Evolutionary conservation across 2,329 filamentous ascomycete species (phyloP).

Genomic region (Aspergillus niger): DNA sequence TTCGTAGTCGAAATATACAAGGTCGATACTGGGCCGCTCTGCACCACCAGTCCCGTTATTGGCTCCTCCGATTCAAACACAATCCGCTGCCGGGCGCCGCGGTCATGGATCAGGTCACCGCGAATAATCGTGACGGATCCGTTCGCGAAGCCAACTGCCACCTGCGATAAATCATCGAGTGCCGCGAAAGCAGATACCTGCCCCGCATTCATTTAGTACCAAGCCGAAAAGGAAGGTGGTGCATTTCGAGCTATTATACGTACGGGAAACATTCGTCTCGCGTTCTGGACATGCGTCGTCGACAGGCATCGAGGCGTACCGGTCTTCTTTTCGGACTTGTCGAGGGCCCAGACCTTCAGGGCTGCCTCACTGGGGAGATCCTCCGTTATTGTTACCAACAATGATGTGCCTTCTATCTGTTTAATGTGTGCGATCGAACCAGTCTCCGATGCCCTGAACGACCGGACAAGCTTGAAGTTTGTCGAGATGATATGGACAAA

Average conservation of each 20-base stretch:
- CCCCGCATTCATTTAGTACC: constrained; percentile 2
- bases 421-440: constrained; percentile 83
- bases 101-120: constrained; percentile 91
- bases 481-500: constrained; percentile 83
- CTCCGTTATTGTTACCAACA: constrained; percentile 80
- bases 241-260: constrained; percentile 25
- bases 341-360: constrained; percentile 95
- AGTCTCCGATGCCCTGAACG: constrained; percentile 81
- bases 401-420: constrained; percentile 82
- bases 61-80: constrained; percentile 97
- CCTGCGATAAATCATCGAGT: constrained; percentile 83
- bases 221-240: no score
- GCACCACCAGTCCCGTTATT: constrained; percentile 84
- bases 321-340: constrained; percentile 92
- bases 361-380: constrained; percentile 85
- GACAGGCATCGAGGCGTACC: constrained; percentile 85
- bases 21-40: constrained; percentile 65
- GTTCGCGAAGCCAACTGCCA: constrained; percentile 94
- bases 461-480: constrained; percentile 81
- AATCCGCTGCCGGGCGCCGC: constrained; percentile 88
- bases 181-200: constrained; percentile 80
- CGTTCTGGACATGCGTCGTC: constrained; percentile 83
- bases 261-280: constrained; percentile 88
- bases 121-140: constrained; percentile 90
- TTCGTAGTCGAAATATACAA: constrained; percentile 91